Percentiles rank a stretch among this genome's conserved stretches.
Evolutionary conservation across 2,329 filamentous ascomycete genomes (phyloP).

Genomic region (Diaporthe citrichinensis): DNA sequence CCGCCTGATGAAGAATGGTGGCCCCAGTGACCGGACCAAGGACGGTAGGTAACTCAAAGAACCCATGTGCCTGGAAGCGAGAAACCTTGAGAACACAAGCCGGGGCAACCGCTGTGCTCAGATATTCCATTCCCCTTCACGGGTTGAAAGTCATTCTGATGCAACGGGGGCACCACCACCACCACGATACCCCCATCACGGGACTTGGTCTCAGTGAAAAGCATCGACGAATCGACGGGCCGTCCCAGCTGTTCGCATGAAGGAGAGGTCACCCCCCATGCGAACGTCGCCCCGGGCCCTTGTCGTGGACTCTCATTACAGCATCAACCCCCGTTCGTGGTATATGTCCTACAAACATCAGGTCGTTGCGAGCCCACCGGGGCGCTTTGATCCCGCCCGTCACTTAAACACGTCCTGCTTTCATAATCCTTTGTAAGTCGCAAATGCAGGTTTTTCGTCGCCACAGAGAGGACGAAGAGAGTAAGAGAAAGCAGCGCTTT

Average conservation of each 20-base stretch:
- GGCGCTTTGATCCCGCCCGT: background rate
- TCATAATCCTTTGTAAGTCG: conserved; percentile 26
- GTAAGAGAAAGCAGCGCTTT: background rate
- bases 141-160: conserved; percentile 12
- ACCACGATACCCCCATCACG: background rate
- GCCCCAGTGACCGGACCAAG: background rate
- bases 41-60: background rate
- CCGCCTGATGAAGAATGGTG: conserved; percentile 8
- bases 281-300: background rate
- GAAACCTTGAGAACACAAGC: background rate
- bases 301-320: background rate
- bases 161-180: background rate
- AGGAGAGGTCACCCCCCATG: background rate
- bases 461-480: background rate
- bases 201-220: background rate
- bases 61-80: background rate
- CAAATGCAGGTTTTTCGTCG: background rate
- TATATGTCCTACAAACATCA: conserved; percentile 3
- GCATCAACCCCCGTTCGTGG: background rate
- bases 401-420: background rate
- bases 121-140: background rate
- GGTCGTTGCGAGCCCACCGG: background rate
- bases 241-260: conserved; percentile 14
- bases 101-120: conserved; percentile 8
- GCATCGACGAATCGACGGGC: conserved; percentile 18